Base-by-base conservation (phyloP, 2,329 filamentous ascomycete species). In the Pseudodiploospora longispora region DNA sequence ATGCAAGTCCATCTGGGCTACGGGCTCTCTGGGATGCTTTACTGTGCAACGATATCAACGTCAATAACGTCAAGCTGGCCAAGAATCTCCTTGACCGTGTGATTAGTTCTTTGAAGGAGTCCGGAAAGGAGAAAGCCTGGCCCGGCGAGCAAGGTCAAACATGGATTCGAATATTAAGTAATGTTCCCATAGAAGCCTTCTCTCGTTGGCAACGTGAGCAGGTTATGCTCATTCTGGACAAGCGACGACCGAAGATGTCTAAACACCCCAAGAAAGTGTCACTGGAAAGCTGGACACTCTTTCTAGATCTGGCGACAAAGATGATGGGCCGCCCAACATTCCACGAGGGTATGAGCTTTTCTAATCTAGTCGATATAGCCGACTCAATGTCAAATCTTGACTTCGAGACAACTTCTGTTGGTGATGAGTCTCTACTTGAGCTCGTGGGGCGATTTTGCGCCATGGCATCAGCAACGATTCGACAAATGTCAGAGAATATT, bases 241-340 rank as follows among this genome's bases (percentile, higher is more conserved):
- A 55, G 6, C 50, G 56, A 19, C 53, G 55, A 41, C 55, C 42
- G 19, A 54, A 46, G 40, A 55, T 54, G 52, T 30, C 47, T 6
- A 57, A 60, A 34, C 43, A 53, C 4, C 55, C 54, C 2, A 57
- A 56, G 29, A 50, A 53, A 27, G 40, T 60, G 3, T 48, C 59
- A 4, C 31, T 59, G 2, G 51, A 59, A 7, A 51, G 55, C 7
- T 68, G 65, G 61, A 64, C 60, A 40, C 46, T 61, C 7, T 52
- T 72, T 5, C 57, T 78, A 6, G 64, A 67, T 19, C 52, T 79
- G 39, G 66, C 70, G 49, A 56, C 66, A 3, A 77, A 73, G 52
- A 57, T 77, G 27, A 74, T 76, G 67, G 56, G 59, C 5, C 64
- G 66, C n/a, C 66, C 74, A 1, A 75, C 72, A 0, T 75, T 75